Percentiles rank a stretch among this genome's conserved stretches.
Evolutionary conservation across 164 flowering plant species (phyloP).

Genomic region (Cinnamomum chago): DNA sequence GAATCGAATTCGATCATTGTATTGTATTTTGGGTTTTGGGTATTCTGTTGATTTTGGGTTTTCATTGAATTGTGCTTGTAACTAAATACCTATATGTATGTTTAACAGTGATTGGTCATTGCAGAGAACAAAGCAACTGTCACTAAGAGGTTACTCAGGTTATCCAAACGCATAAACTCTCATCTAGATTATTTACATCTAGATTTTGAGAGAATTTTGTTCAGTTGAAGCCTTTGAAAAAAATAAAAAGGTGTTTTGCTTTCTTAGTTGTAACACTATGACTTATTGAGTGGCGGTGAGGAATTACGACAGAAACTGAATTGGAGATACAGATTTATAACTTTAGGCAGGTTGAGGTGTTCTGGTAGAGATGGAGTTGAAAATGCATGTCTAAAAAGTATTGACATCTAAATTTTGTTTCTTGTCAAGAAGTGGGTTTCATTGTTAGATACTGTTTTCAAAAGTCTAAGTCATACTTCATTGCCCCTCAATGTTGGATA

Average conservation of each 20-base stretch:
- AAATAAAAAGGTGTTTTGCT: too few relatives aligned
- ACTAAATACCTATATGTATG: neutral
- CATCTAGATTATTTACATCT: neutral
- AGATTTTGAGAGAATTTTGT: neutral
- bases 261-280: neutral
- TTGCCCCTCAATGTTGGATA: too few relatives aligned
- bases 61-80: neutral
- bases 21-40: neutral
- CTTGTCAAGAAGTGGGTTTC: too few relatives aligned
- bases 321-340: too few relatives aligned
- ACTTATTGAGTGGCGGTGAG: neutral
- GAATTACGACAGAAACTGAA: neutral
- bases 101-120: neutral
- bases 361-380: neutral
- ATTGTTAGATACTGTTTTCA: too few relatives aligned
- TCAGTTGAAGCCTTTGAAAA: neutral
- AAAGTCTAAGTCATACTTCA: too few relatives aligned
- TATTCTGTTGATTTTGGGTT: neutral
- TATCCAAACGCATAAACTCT: too few relatives aligned
- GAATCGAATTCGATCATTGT: neutral
- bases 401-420: too few relatives aligned
- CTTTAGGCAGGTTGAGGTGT: too few relatives aligned
- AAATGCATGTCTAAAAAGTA: neutral
- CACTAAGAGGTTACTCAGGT: too few relatives aligned
- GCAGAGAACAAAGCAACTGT: too few relatives aligned